phyloP scores from a whole-genome alignment of 1,284 basidiomycete genomes.

The Puccinia polysora region DNA sequence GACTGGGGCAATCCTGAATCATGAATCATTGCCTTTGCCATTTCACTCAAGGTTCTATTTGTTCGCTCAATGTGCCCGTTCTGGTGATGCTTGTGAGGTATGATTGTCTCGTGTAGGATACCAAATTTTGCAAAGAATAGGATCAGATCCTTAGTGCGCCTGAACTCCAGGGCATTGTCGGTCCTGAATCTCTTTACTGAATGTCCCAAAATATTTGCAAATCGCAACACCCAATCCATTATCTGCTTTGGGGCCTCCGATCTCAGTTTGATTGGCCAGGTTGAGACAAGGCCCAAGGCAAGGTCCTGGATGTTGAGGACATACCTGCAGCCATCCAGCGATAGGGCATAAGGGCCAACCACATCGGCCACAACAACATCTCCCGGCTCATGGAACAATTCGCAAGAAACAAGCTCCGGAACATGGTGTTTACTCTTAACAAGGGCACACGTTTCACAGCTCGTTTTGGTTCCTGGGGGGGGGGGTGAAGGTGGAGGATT shows the following conservation, averaged over 20 bases:
- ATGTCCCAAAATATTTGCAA: too few relatives aligned
- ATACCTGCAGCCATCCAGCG: neutral
- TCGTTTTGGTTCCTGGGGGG: too few relatives aligned
- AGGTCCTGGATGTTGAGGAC: neutral
- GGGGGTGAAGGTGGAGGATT: too few relatives aligned
- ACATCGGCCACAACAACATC: neutral
- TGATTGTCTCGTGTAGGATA: too few relatives aligned
- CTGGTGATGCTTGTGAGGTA: constrained; percentile 11
- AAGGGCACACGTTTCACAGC: constrained; percentile 5
- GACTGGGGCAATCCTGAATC: neutral
- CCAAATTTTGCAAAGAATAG: too few relatives aligned
- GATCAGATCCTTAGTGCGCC: too few relatives aligned
- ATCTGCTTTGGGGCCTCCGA: too few relatives aligned
- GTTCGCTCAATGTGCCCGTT: neutral
- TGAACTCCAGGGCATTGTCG: too few relatives aligned
- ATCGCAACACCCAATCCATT: too few relatives aligned
- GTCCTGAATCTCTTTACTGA: too few relatives aligned
- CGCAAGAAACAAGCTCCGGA: neutral
- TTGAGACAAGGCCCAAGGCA: neutral
- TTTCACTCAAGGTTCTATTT: neutral
- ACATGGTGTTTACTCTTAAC: neutral
- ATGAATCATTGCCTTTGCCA: neutral
- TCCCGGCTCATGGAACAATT: neutral
- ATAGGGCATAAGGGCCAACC: neutral
- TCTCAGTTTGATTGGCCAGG: too few relatives aligned